Evolutionary conservation across 192 early-diverging fungal genomes (phyloP), one percentile per base, ranked within the genome.

Genomic region (Geranomyces michiganensis): DNA sequence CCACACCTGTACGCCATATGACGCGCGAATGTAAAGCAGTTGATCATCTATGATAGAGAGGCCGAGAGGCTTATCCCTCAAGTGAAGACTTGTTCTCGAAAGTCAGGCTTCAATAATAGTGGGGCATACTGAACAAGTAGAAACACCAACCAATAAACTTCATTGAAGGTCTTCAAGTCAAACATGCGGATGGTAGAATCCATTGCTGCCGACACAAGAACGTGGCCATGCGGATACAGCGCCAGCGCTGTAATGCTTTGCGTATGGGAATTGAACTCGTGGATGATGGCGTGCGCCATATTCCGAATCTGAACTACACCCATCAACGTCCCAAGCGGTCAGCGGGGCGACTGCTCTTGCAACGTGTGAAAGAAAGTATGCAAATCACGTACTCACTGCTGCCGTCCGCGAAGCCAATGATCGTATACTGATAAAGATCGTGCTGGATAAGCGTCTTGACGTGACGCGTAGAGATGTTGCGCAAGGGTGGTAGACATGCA

Each of bases 161-260:
- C 85, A 58, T 76, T 73, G 45, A 84, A 86, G 0, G 69, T 76
- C 41, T 75, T 77, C 24, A 86, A 63, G 67, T 67, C 79, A 56
- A 67, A 86, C 76, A 86, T 71, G 9, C 82, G 51, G n/a, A 86
- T 60, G 10, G 75, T 69, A n/a, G 74, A 63, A 65, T 86, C 85
- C 49, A 81, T 43, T 1, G 76, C 74, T 27, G 75, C 70, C 12
- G 82, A 68, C 19, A 84, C 67, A 24, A 86, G 47, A 10, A 84
- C 60, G 1, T 76, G 77, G 6, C 75, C 78, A 51, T 72, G 73
- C 8, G 77, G 81, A 56, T 80, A 81, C 1, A 75, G 4, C 10
- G 76, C 76, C 1, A 86, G 36, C 0, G 78, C 44, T 22, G 82
- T 82, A 12, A 86, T 78, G 19, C 72, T 29, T 56, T 79, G 78